Percentiles rank a stretch among this genome's conserved stretches.
phyloP scores from a whole-genome alignment of 345 rosid genomes.

The Orychophragmus violaceus region DNA sequence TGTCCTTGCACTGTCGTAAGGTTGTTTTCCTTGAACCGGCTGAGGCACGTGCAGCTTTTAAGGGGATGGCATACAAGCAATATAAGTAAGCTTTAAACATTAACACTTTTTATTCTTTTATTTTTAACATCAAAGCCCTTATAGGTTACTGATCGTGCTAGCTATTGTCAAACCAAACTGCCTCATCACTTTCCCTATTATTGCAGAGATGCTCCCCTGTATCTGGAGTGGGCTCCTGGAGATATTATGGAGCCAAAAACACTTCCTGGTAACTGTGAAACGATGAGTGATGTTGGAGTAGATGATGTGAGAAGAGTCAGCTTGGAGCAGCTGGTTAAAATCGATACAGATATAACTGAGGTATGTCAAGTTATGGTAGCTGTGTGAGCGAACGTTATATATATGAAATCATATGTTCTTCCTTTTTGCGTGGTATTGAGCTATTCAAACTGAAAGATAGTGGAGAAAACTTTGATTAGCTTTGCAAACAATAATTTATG shows the following conservation, averaged over 20 bases:
- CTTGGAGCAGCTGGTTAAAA: conserved; percentile 59
- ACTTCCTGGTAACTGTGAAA: conserved; percentile 33
- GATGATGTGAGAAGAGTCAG: conserved; percentile 53
- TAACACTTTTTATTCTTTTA: background rate
- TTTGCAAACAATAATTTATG: background rate
- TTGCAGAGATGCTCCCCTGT: conserved; percentile 79
- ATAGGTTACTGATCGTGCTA: background rate
- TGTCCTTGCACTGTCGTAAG: conserved; percentile 34
- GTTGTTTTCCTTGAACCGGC: conserved; percentile 85
- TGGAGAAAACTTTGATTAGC: conserved; percentile 8
- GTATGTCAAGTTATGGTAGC: conserved; percentile 28
- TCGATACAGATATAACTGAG: conserved; percentile 87
- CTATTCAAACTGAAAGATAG: background rate
- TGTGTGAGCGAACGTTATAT: too few relatives aligned
- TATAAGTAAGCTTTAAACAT: conserved; percentile 60
- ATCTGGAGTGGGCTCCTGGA: conserved; percentile 93
- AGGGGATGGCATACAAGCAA: conserved; percentile 78
- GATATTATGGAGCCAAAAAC: conserved; percentile 49
- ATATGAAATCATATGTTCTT: background rate
- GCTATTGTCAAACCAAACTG: background rate
- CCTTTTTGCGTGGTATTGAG: background rate
- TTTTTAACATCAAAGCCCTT: background rate
- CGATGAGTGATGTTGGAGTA: conserved; percentile 43
- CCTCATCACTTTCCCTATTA: conserved; percentile 8
- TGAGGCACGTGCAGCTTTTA: conserved; percentile 85